phyloP scores from a whole-genome alignment of 495 filamentous ascomycete species.

The Neurospora discreta region DNA sequence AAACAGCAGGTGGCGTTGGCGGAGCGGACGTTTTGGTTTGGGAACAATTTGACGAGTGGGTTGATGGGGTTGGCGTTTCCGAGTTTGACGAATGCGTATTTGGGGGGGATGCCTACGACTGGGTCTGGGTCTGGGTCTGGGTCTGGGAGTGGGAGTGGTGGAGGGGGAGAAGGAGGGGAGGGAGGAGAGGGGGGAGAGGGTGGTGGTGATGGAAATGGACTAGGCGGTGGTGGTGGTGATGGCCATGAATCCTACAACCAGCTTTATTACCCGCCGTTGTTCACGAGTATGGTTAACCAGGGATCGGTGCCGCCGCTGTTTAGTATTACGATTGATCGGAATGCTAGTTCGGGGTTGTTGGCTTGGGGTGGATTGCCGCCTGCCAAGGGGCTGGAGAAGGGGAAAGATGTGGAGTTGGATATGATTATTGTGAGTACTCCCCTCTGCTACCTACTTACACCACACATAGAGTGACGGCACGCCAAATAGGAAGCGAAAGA shows the following conservation, averaged over 20 bases:
- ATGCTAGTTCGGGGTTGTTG: slow-evolving; percentile 30
- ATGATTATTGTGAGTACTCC: slow-evolving; percentile 32
- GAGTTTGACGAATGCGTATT: slow-evolving; percentile 35
- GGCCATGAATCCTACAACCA: slow-evolving; percentile 21
- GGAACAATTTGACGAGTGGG: slow-evolving; percentile 39
- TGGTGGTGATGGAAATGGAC: not conserved
- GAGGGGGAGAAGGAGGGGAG: not conserved
- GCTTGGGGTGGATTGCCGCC: slow-evolving; percentile 42
- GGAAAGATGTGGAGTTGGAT: slow-evolving; percentile 20
- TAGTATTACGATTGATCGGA: slow-evolving; percentile 36
- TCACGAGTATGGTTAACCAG: slow-evolving; percentile 45
- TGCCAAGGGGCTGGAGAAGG: slow-evolving; percentile 18
- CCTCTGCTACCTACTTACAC: too few relatives aligned
- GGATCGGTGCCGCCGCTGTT: slow-evolving; percentile 45
- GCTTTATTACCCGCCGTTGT: slow-evolving; percentile 42
- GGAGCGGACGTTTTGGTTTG: slow-evolving; percentile 32
- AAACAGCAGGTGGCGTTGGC: slow-evolving; percentile 36
- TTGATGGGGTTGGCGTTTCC: slow-evolving; percentile 54
- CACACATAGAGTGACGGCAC: too few relatives aligned
- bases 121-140: not conserved
- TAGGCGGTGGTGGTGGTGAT: slow-evolving; percentile 15
- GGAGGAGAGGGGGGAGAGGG: not conserved
- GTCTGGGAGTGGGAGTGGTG: not conserved
- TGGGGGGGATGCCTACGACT: not conserved
- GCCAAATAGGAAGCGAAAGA: too few relatives aligned